phyloP scores from a whole-genome alignment of 805 yeast genomes.

The Starmerella scarabaei region DNA sequence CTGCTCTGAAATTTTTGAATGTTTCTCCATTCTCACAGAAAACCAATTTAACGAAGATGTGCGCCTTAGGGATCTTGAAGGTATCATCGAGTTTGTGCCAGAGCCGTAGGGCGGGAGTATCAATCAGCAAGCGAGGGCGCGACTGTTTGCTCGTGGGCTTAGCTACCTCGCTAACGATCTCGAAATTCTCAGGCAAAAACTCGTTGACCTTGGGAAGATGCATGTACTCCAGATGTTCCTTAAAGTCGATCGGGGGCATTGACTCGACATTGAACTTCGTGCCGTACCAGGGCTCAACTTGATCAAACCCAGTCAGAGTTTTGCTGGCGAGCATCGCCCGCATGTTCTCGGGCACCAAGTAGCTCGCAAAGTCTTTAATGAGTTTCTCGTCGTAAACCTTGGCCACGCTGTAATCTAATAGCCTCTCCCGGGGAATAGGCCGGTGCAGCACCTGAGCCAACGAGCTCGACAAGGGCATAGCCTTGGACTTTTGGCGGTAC shows the following conservation, averaged over 20 bases:
- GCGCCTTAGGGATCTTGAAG: slow-evolving; percentile 78
- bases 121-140: slow-evolving; percentile 50
- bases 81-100: slow-evolving; percentile 90
- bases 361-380: slow-evolving; percentile 38
- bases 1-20: slow-evolving; percentile 35
- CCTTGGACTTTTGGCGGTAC: slow-evolving; percentile 64
- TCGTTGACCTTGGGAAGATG: slow-evolving; percentile 62
- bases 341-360: slow-evolving; percentile 47
- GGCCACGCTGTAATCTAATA: slow-evolving; percentile 46
- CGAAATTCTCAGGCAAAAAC: slow-evolving; percentile 70
- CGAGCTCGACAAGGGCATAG: slow-evolving; percentile 59
- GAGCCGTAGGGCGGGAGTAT: slow-evolving; percentile 26
- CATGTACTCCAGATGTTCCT: slow-evolving; percentile 26
- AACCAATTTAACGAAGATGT: slow-evolving; percentile 49
- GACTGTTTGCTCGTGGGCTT: slow-evolving; percentile 30
- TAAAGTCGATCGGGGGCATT: slow-evolving; percentile 22
- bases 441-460: slow-evolving; percentile 52
- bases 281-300: slow-evolving; percentile 78
- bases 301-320: slow-evolving; percentile 36
- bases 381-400: slow-evolving; percentile 45
- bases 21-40: slow-evolving; percentile 31
- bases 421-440: slow-evolving; percentile 47
- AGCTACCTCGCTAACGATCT: slow-evolving; percentile 35
- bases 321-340: slow-evolving; percentile 44
- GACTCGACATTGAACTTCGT: slow-evolving; percentile 52